Percentiles rank a stretch among this genome's conserved stretches.
Evolutionary conservation across 164 flowering plant species (phyloP).

Genomic region (Piper betle): DNA sequence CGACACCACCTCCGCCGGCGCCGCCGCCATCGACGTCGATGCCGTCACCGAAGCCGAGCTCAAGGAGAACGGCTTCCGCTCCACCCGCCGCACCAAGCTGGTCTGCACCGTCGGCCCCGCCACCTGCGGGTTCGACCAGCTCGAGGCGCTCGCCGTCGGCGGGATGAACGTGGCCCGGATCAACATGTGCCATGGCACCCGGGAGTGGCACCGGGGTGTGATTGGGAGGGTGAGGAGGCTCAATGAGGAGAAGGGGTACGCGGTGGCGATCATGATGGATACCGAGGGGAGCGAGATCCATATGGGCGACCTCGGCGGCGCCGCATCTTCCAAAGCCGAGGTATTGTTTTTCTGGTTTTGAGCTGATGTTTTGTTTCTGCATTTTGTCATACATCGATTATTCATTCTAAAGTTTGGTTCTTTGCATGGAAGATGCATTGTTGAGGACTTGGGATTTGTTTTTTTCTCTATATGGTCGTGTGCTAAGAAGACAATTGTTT

Average conservation of each 20-base stretch:
- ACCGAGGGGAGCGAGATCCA: conserved; percentile 96
- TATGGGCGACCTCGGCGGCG: conserved; percentile 91
- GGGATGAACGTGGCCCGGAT: conserved; percentile 94
- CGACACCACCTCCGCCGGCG: too few relatives aligned
- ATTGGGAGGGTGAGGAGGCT: too few relatives aligned
- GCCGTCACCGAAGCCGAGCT: conserved; percentile 24
- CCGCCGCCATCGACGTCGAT: conserved; percentile 19
- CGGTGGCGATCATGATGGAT: too few relatives aligned
- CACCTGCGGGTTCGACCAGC: conserved; percentile 66
- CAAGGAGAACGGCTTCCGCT: conserved; percentile 28
- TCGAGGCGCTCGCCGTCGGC: conserved; percentile 83
- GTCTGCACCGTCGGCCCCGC: conserved; percentile 25
- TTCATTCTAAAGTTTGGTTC: neutral
- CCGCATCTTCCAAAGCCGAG: conserved; percentile 72
- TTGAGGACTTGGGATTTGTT: too few relatives aligned
- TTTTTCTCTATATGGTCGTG: too few relatives aligned
- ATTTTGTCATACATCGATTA: neutral
- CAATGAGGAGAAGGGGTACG: too few relatives aligned
- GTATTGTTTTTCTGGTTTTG: conserved; percentile 21
- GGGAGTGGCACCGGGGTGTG: too few relatives aligned
- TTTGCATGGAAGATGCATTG: too few relatives aligned
- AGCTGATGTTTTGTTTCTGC: too few relatives aligned
- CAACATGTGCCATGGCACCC: conserved; percentile 93
- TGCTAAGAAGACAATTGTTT: too few relatives aligned
- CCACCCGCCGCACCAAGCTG: conserved; percentile 25